These are phyloP conservation scores for Juncus effusus DNA, from an alignment of 176 grass and related monocot species.

Conservation along the genomic window DNA sequence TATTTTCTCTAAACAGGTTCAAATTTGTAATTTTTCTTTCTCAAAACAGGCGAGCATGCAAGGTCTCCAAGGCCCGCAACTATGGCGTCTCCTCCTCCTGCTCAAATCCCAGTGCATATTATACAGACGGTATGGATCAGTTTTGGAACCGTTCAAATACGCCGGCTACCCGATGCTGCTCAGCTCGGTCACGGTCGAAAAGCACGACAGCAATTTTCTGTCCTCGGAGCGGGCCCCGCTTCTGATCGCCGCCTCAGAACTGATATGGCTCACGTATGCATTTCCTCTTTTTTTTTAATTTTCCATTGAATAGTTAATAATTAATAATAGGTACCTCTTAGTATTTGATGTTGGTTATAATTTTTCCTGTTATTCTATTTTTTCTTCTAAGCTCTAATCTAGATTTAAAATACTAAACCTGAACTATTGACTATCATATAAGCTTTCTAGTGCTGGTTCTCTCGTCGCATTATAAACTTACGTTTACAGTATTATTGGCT, in stretches of 20 bases:
- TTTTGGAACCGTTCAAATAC: conserved; percentile 99
- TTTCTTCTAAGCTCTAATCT: no score
- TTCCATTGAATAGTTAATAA: conserved; percentile 22
- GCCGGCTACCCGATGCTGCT: conserved; percentile 98
- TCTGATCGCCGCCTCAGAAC: conserved; percentile 88
- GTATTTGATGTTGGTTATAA: no score
- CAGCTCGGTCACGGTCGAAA: conserved; percentile 89
- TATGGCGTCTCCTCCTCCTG: conserved; percentile 91
- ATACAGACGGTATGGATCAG: conserved; percentile 88
- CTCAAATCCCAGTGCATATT: conserved; percentile 94
- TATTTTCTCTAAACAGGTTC: background rate
- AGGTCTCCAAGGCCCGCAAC: conserved; percentile 93
- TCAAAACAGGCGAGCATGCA: conserved; percentile 84
- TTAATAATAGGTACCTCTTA: no score
- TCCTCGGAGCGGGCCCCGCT: conserved; percentile 90
- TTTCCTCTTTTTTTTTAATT: conserved; percentile 10
- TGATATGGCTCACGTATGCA: conserved; percentile 94
- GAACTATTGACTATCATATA: no score
- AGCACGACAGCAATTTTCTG: conserved; percentile 93
- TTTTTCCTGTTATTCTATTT: no score
- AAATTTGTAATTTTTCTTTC: conserved; percentile 17
- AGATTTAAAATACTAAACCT: no score
- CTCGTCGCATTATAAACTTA: no score
- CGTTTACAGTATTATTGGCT: no score
- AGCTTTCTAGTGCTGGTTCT: no score